Evolutionary conservation across 768 basidiomycete species (phyloP).

Genomic region (Tylopilus rubrobrunneus): DNA sequence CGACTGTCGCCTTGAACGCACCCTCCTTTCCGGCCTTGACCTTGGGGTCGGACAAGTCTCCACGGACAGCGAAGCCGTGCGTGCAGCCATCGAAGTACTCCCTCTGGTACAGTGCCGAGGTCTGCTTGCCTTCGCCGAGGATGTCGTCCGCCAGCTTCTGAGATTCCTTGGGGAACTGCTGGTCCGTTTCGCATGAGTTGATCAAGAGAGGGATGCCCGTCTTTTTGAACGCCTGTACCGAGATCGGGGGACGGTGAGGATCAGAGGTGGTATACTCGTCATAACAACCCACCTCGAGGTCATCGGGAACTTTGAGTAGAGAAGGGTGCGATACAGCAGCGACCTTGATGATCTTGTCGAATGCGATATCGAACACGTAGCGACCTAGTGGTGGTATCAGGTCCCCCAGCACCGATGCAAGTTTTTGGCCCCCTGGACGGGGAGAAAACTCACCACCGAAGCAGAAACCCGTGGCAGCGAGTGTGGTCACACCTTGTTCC

Average conservation of each 20-base stretch:
- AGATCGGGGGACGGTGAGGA: not conserved
- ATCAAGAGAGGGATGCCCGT: slow-evolving; percentile 59
- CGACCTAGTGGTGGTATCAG: slow-evolving; percentile 34
- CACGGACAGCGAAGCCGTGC: slow-evolving; percentile 57
- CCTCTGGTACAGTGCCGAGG: slow-evolving; percentile 36
- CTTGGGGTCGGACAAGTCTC: slow-evolving; percentile 43
- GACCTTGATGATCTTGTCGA: slow-evolving; percentile 37
- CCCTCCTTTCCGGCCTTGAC: slow-evolving; percentile 63
- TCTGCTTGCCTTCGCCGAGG: slow-evolving; percentile 43
- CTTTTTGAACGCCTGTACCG: slow-evolving; percentile 42
- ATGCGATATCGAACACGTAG: slow-evolving; percentile 44
- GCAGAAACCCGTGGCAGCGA: slow-evolving; percentile 69
- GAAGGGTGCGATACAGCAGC: slow-evolving; percentile 47
- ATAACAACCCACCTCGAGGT: slow-evolving; percentile 58
- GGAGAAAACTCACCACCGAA: slow-evolving; percentile 56
- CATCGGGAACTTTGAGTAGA: slow-evolving; percentile 34
- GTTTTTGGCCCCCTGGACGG: no score
- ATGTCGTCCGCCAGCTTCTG: slow-evolving; percentile 47
- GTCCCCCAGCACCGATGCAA: no score
- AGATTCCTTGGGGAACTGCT: slow-evolving; percentile 44
- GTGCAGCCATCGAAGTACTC: slow-evolving; percentile 34
- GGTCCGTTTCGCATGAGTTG: slow-evolving; percentile 58
- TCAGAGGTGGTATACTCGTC: no score
- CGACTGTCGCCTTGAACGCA: slow-evolving; percentile 44
- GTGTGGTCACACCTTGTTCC: slow-evolving; percentile 50